Evolutionary conservation across 2,329 filamentous ascomycete genomes (phyloP).

Genomic region (Penicillium sp.): DNA sequence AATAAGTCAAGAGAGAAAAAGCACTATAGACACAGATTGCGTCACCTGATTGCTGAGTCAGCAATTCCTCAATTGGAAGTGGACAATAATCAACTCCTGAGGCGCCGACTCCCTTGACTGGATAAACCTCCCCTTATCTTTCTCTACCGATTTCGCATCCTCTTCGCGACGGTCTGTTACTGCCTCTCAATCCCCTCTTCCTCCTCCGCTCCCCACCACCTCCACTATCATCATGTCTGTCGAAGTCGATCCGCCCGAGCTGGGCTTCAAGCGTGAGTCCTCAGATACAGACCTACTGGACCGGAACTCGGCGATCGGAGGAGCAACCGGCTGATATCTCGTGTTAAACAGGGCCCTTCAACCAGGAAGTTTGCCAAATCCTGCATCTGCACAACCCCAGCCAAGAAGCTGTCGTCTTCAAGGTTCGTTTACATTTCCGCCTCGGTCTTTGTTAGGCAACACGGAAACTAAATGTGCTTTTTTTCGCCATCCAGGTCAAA

Average conservation of each 20-base stretch:
- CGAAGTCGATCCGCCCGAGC: conserved; percentile 85
- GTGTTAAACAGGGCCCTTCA: conserved; percentile 57
- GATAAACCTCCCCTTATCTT: conserved; percentile 14
- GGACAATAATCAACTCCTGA: conserved; percentile 25
- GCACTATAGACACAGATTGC: conserved; percentile 18
- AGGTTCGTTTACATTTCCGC: conserved; percentile 45
- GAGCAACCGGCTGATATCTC: conserved; percentile 18
- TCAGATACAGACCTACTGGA: conserved; percentile 6
- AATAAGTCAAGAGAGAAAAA: background rate
- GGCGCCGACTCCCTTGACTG: conserved; percentile 16
- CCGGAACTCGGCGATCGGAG: background rate
- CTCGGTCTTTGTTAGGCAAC: conserved; percentile 13
- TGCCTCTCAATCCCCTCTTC: background rate
- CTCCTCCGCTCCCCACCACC: background rate
- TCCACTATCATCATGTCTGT: conserved; percentile 71
- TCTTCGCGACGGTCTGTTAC: conserved; percentile 6
- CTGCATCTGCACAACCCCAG: conserved; percentile 60
- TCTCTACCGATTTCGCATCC: conserved; percentile 7
- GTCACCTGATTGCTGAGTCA: conserved; percentile 34
- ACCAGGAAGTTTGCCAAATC: conserved; percentile 61
- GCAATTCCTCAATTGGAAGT: conserved; percentile 11
- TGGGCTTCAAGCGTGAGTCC: conserved; percentile 79
- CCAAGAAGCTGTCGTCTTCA: conserved; percentile 61
- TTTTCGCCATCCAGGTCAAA: conserved; percentile 69
- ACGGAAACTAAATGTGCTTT: conserved; percentile 24